Conservation (phyloP, 176 grass and related monocot genomes). For the Carex littledalei region DNA sequence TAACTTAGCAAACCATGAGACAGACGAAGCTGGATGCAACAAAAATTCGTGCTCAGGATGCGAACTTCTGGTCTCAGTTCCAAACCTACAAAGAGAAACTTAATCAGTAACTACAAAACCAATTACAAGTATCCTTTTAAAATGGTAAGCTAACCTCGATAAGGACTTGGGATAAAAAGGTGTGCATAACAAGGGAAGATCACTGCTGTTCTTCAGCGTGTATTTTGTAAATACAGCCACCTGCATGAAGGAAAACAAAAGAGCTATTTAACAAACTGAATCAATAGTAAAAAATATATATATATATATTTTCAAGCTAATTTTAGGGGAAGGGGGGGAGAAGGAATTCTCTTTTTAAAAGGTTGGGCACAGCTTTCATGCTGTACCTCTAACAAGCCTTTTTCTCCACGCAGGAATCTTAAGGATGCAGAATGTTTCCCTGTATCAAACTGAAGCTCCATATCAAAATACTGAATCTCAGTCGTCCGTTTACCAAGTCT, state of each 20-base stretch:
- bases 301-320: background rate
- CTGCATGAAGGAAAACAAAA: constrained; percentile 41
- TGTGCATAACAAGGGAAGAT: constrained; percentile 49
- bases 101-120: constrained; percentile 28
- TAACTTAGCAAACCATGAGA: constrained; percentile 82
- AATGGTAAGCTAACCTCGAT: constrained; percentile 39
- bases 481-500: constrained; percentile 57
- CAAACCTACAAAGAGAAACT: constrained; percentile 47
- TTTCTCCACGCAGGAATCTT: constrained; percentile 64
- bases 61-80: constrained; percentile 27
- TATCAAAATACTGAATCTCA: constrained; percentile 62
- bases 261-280: background rate
- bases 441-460: constrained; percentile 58
- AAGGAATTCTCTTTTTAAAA: background rate
- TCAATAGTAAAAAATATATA: background rate
- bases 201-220: constrained; percentile 55
- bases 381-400: constrained; percentile 71
- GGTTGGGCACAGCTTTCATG: background rate
- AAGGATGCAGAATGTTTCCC: constrained; percentile 62
- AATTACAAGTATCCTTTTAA: constrained; percentile 20
- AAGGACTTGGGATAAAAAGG: constrained; percentile 40
- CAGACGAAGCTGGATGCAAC: constrained; percentile 58
- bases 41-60: constrained; percentile 57
- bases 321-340: background rate
- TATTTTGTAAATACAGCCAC: constrained; percentile 75